Conservation (phyloP, 1,284 basidiomycete species). For the Farysia itapuensis region DNA sequence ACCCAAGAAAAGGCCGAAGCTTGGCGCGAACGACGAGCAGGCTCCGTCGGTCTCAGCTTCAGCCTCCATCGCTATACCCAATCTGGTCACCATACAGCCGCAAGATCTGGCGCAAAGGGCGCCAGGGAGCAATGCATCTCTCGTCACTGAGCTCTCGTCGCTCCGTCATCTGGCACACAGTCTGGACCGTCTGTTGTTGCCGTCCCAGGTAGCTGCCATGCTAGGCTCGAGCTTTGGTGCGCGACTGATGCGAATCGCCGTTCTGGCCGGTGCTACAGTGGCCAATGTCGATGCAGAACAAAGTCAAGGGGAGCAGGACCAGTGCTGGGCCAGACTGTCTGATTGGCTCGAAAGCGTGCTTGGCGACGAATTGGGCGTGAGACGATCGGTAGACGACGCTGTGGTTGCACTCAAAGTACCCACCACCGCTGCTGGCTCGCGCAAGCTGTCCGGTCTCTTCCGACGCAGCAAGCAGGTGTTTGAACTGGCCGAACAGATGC, state of each 20-base stretch:
- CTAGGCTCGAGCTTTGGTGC: constrained; percentile 25
- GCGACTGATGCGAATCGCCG: constrained; percentile 29
- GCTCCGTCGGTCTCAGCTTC: neutral
- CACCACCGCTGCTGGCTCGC: constrained; percentile 5
- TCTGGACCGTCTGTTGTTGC: constrained; percentile 31
- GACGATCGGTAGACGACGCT: neutral
- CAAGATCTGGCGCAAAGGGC: constrained; percentile 27
- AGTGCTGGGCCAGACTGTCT: constrained; percentile 30
- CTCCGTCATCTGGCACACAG: constrained; percentile 35
- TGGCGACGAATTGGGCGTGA: constrained; percentile 30
- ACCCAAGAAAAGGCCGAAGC: constrained; percentile 8
- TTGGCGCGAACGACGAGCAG: neutral
- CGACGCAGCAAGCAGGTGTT: constrained; percentile 11
- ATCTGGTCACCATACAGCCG: constrained; percentile 34
- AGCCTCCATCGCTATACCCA: constrained; percentile 18
- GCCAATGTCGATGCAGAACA: constrained; percentile 35
- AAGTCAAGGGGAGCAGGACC: constrained; percentile 31
- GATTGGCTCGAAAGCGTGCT: constrained; percentile 41
- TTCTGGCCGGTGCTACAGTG: constrained; percentile 29
- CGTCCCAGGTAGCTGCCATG: constrained; percentile 39
- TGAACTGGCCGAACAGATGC: constrained; percentile 26
- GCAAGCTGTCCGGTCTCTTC: constrained; percentile 13
- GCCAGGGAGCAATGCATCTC: constrained; percentile 18
- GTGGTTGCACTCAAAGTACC: neutral
- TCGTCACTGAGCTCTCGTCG: constrained; percentile 39